Evolutionary conservation across 1,139 yeast species (phyloP).

Genomic region (Pichia sp.): DNA sequence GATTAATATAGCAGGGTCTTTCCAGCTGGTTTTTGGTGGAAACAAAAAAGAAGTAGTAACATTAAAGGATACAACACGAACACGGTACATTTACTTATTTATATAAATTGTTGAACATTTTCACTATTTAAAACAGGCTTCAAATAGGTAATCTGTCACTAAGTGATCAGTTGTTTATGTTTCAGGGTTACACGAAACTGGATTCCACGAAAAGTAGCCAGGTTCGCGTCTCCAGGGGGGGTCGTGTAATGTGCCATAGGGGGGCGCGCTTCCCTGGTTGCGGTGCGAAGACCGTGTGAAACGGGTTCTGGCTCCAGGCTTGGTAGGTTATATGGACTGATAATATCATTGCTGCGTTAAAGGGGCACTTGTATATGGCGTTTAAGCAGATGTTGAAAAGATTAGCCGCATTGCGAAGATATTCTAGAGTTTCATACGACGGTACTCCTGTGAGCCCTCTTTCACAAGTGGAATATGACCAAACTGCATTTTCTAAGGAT

Average conservation of each 20-base stretch:
- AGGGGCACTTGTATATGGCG: background rate
- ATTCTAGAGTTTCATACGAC: background rate
- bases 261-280: too few relatives aligned
- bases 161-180: too few relatives aligned
- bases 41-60: background rate
- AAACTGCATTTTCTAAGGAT: conserved; percentile 4
- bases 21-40: too few relatives aligned
- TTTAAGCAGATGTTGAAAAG: background rate
- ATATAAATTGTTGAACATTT: too few relatives aligned
- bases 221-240: background rate
- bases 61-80: background rate
- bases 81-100: background rate
- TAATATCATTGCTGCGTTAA: too few relatives aligned
- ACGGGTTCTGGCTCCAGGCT: background rate
- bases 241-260: background rate
- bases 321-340: background rate
- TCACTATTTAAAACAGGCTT: too few relatives aligned
- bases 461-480: background rate
- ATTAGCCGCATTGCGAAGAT: background rate
- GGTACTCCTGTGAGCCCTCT: background rate
- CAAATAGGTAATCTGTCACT: too few relatives aligned
- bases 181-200: too few relatives aligned
- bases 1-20: background rate
- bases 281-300: background rate
- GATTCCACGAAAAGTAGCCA: too few relatives aligned